Evolutionary conservation across 2,329 filamentous ascomycete species (phyloP), one percentile per base, ranked within the genome.

Genomic region (Madurella fahalii): DNA sequence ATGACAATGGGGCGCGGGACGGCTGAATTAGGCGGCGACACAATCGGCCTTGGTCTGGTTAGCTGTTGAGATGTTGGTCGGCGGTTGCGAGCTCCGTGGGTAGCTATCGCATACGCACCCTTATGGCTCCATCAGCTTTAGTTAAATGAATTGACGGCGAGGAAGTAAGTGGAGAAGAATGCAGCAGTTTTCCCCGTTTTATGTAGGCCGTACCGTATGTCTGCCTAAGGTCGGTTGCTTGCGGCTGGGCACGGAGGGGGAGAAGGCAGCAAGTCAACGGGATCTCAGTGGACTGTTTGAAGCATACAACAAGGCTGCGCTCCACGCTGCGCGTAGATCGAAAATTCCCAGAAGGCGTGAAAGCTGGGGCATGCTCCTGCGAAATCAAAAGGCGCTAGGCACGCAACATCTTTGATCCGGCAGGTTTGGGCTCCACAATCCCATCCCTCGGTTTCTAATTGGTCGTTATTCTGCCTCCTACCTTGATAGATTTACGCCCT

Each of bases 311-410:
- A 49, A 58, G 51, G 56, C 58, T 58, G 53, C 53, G 53, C 53
- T 56, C 41, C 48, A 41, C 53, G 53, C 53, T 54, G 53, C 54
- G 55, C 59, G 56, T 47, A 42, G 31, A 57, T 42, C 52, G 50
- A 53, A 65, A 65, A 68, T 56, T 62, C 62, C 56, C 54, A 58
- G 47, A 50, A 49, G 58, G 34, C 61, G 58, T 54, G 54, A 60
- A 58, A 63, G 62, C 61, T 66, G 70, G 70, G 69, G 64, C 54
- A 46, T 63, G 61, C 62, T 13, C 56, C 61, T 63, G 65, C 68
- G 65, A 71, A 72, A 71, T 64, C 68, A 56, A 68, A 67, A 46
- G 31, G 59, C 67, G 67, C 68, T 69, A 68, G 63, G 62, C 20
- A 41, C 30, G 67, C 59, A 66, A 51, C 43, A 67, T 62, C 8